These are phyloP conservation scores for Pyrenochaeta sp. DNA, from an alignment of 2,329 filamentous ascomycete species.

Conservation along the genomic window DNA sequence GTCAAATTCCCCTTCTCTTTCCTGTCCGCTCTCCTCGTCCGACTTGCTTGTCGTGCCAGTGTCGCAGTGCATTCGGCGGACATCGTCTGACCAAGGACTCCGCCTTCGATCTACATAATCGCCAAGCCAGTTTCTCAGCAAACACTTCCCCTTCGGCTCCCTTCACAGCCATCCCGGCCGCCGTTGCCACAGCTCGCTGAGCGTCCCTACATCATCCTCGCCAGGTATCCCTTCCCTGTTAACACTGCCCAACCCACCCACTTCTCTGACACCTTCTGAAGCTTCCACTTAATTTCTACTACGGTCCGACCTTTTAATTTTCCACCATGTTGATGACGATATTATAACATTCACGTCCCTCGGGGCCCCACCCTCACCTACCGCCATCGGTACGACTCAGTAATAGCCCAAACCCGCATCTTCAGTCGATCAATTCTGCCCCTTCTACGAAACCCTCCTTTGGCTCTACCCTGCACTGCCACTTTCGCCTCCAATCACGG, in stretches of 20 bases:
- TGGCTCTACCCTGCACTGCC: constrained; percentile 4
- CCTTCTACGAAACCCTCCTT: constrained; percentile 16
- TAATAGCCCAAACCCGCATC: constrained; percentile 15
- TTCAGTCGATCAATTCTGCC: constrained; percentile 9
- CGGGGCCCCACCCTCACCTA: constrained; percentile 41
- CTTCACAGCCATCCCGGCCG: constrained; percentile 29
- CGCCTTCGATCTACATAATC: constrained; percentile 14
- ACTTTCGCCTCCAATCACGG: not conserved
- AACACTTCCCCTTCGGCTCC: constrained; percentile 18
- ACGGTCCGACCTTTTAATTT: constrained; percentile 34
- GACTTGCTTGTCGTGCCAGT: constrained; percentile 21
- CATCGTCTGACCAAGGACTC: constrained; percentile 15
- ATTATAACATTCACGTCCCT: constrained; percentile 49
- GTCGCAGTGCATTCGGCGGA: constrained; percentile 22
- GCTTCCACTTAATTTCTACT: constrained; percentile 31
- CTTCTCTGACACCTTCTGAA: constrained; percentile 33
- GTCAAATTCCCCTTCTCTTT: constrained; percentile 30
- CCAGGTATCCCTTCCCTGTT: constrained; percentile 42
- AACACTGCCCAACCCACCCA: constrained; percentile 24
- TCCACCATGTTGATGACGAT: constrained; percentile 46
- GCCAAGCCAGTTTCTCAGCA: constrained; percentile 12
- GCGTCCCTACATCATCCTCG: constrained; percentile 40
- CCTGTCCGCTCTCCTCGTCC: constrained; percentile 15
- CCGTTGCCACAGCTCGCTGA: constrained; percentile 45
- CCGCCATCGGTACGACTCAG: constrained; percentile 17